Base-by-base conservation (phyloP, 371 early-diverging fungal genomes). In the Nematocida sp. region DNA sequence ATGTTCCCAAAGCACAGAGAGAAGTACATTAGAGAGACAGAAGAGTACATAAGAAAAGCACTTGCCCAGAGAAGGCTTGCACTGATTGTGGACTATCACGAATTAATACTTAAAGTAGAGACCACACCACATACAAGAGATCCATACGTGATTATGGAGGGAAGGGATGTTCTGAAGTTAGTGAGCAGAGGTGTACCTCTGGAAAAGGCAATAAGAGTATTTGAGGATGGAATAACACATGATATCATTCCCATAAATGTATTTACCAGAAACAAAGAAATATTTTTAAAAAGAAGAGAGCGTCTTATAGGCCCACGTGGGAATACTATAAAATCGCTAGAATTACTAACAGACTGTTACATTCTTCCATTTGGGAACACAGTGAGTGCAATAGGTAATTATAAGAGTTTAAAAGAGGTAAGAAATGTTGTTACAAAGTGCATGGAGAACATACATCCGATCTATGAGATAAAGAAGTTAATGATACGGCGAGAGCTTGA, bases 391-490 rank as follows among this genome's bases (percentile, higher is more conserved):
- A 94, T 99, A 91, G 98, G 98, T 0, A 90, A 92, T 4, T 83
- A 84, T 52, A 72, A 72, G 20, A 94, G 95, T 0, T 81, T 99
- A 45, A 93, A 94, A 86, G 91, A 92, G 70, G 92, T 93, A 25
- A 91, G 95, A 52, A 89, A 92, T 54, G 92, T 99, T 60, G 91
- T 97, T 0, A 83, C 92, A 40, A 95, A 95, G 87, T 95, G 96
- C 84, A 94, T 99, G 93, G 93, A 94, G 82, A 99, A 99, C 87
- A 89, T 97, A 42, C 99, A 99, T 86, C 99, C 99, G 18, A 94
- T 98, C 82, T 97, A 96, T 88, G 94, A 96, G 85, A 95, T 99
- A 87, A 97, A 98, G 88, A 90, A 90, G 88, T 83, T 98, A 50
- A 96, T 99, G 95, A 94, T 97, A 85, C 94, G 94, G 83, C 91